These are phyloP conservation scores for Globisporangium okanoganense DNA, from an alignment of 352 stramenopile genomes.

Conservation along the genomic window DNA sequence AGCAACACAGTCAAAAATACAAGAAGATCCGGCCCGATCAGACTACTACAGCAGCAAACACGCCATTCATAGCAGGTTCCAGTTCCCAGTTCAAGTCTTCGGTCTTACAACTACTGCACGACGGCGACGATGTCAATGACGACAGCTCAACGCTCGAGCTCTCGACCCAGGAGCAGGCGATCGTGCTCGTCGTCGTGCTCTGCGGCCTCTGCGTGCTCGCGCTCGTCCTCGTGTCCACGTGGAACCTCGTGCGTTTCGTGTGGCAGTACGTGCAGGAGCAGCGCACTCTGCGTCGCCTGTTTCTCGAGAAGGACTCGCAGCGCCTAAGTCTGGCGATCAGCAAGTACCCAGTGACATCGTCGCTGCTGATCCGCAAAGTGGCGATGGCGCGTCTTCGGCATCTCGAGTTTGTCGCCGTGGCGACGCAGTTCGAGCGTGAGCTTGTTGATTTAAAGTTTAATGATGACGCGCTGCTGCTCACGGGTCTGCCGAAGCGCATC, in stretches of 20 bases:
- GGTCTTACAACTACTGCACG: not conserved
- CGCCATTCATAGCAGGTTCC: not conserved
- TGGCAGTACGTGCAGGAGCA: slow-evolving; percentile 45
- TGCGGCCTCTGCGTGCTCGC: slow-evolving; percentile 33
- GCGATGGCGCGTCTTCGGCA: slow-evolving; percentile 43
- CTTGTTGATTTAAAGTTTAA: slow-evolving; percentile 38
- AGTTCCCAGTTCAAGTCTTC: not conserved
- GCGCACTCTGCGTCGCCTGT: slow-evolving; percentile 36
- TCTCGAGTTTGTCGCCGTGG: slow-evolving; percentile 36
- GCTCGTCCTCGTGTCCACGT: slow-evolving; percentile 30
- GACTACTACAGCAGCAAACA: not conserved
- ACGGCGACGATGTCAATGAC: not conserved
- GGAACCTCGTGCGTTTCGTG: slow-evolving; percentile 34
- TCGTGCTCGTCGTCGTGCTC: slow-evolving; percentile 53
- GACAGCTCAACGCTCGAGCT: slow-evolving; percentile 41
- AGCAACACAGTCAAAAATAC: not conserved
- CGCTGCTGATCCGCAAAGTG: slow-evolving; percentile 43
- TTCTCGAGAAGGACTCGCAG: slow-evolving; percentile 21
- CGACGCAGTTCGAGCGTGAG: slow-evolving; percentile 27
- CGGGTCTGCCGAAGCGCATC: slow-evolving; percentile 30
- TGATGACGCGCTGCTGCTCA: slow-evolving; percentile 33
- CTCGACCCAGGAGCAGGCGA: slow-evolving; percentile 50
- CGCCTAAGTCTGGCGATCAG: slow-evolving; percentile 28
- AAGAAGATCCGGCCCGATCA: not conserved
- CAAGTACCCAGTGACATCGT: slow-evolving; percentile 30